Conservation (phyloP, 2,329 filamentous ascomycete genomes). For the Diaporthe citriasiana region DNA sequence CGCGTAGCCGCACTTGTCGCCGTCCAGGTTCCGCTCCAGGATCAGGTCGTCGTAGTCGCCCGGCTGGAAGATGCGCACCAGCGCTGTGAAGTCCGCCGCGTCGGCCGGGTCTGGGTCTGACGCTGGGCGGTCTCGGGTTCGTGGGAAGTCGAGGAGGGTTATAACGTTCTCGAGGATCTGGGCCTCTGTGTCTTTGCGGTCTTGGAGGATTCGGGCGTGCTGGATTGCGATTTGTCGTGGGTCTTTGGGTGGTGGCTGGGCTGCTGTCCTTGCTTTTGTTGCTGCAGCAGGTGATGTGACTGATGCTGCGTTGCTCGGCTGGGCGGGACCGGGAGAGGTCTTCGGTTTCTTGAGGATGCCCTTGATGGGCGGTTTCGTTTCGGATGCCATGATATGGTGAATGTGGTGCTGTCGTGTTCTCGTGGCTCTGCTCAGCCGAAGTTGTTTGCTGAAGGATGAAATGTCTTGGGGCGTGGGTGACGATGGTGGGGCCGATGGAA, state of each 20-base stretch:
- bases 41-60: constrained; percentile 91
- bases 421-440: neutral
- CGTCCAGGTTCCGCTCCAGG: constrained; percentile 89
- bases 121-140: constrained; percentile 56
- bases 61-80: constrained; percentile 83
- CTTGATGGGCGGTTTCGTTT: constrained; percentile 58
- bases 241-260: constrained; percentile 57
- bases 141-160: constrained; percentile 74
- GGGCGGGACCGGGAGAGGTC: constrained; percentile 53
- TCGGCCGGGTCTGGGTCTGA: constrained; percentile 70
- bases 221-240: constrained; percentile 77
- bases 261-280: constrained; percentile 50
- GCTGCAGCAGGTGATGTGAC: constrained; percentile 28
- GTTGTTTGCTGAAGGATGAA: neutral
- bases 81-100: constrained; percentile 72
- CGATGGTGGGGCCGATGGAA: constrained; percentile 4
- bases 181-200: constrained; percentile 83
- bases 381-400: constrained; percentile 62
- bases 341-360: constrained; percentile 74
- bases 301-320: constrained; percentile 42
- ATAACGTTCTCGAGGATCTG: constrained; percentile 81
- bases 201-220: constrained; percentile 86
- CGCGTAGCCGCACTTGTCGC: constrained; percentile 89
- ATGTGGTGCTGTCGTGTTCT: neutral
- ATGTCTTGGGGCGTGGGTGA: neutral